Base-by-base conservation (phyloP, 1,284 basidiomycete species). In the Moesziomyces sp. region DNA sequence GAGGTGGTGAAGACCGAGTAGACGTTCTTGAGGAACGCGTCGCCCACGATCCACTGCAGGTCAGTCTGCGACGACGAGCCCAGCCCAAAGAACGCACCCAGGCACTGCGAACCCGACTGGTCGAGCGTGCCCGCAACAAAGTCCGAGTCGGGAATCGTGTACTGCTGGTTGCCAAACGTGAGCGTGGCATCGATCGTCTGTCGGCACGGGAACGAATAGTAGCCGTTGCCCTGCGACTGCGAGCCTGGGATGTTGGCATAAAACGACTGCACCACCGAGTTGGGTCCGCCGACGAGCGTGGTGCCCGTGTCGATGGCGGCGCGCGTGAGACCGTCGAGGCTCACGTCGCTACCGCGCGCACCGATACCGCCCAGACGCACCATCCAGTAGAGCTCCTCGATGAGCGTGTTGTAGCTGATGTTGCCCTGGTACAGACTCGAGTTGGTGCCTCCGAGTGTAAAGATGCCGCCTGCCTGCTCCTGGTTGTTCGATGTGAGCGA, bases 221-320 rank as follows among this genome's bases (percentile, higher is more conserved):
- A 82, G 19, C 81, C 81, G 18, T 47, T 54, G 3, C 52, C 57
- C 43, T 79, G 65, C 5, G 52, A 51, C 16, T 16, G 40, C 0
- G 76, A 61, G 24, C 70, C 72, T 11, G 74, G 67, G 40, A 83
- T 80, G 5, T 75, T 42, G n/a, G 50, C 16, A 63, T 83, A 83
- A 3, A 83, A 42, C 24, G 45, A 21, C 7, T 62, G 56, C 16
- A 82, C 54, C 7, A 76, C 66, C 19, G 56, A 56, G 50, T 69
- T 59, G 5, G 81, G 81, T 4, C 77, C 80, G 13, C 79, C 81
- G 24, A 83, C 74, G n/a, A 82, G 55, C 16, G 79, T 77, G 18
- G 81, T 82, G 46, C 80, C 81, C 11, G 81, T 77, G 58, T 83
- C 81, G 46, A 83, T 78, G n/a, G 79, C 75, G 5, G 80, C 73